Evolutionary conservation across 2,329 filamentous ascomycete genomes (phyloP).

Genomic region (Curvularia eragrostidis): DNA sequence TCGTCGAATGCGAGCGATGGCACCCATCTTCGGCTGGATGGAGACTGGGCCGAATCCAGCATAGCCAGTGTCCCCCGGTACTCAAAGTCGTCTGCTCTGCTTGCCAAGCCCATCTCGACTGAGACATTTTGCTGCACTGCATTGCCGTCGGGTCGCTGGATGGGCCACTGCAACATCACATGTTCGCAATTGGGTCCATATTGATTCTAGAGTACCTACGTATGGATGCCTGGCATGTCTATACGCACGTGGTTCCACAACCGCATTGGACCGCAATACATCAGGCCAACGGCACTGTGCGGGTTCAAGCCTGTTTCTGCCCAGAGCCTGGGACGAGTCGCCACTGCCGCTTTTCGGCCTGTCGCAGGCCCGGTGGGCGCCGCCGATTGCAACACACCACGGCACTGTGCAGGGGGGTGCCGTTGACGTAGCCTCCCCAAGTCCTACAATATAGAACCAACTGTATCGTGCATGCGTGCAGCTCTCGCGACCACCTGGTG

Average conservation of each 20-base stretch:
- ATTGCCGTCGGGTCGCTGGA: conserved; percentile 15
- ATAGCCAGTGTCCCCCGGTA: conserved; percentile 3
- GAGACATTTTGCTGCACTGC: conserved; percentile 24
- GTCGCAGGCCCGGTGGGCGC: not conserved
- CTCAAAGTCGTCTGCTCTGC: conserved; percentile 5
- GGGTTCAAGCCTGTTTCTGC: conserved; percentile 5
- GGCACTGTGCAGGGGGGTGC: conserved; percentile 16
- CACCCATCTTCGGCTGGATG: conserved; percentile 12
- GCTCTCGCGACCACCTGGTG: conserved; percentile 3
- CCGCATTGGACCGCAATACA: conserved; percentile 15
- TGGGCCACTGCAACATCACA: conserved; percentile 9
- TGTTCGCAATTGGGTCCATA: conserved; percentile 12
- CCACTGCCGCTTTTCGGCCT: conserved; percentile 3
- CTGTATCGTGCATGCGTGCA: not conserved
- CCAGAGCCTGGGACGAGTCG: conserved; percentile 3
- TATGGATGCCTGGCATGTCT: conserved; percentile 7
- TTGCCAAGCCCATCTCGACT: conserved; percentile 15
- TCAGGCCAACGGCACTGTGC: conserved; percentile 8
- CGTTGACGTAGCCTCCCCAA: conserved; percentile 1
- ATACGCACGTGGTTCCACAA: conserved; percentile 9
- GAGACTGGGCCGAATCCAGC: not conserved
- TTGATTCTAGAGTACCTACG: conserved; percentile 11
- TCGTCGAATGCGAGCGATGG: conserved; percentile 22
- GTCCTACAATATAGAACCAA: conserved; percentile 13
- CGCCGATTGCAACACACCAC: conserved; percentile 9